A percentile compares a stretch with the other conserved stretches of the same genome.
phyloP scores from a whole-genome alignment of 2,329 filamentous ascomycete species.

The Aspergillus sp. region DNA sequence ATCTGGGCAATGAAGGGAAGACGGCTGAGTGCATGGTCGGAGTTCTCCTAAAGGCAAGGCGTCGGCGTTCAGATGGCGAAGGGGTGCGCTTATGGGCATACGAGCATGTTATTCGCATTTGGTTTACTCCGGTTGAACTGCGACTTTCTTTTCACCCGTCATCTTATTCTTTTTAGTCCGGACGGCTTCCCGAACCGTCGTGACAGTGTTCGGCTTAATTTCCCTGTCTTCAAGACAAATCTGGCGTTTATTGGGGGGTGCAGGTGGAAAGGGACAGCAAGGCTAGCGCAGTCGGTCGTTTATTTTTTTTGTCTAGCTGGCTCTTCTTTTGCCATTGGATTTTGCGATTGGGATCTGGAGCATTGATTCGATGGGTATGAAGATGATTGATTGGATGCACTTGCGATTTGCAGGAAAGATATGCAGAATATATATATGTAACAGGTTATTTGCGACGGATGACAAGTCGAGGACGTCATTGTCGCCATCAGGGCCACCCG shows the following conservation, averaged over 20 bases:
- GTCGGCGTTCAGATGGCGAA: slow-evolving; percentile 12
- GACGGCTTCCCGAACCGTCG: too few relatives aligned
- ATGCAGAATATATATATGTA: slow-evolving; percentile 1
- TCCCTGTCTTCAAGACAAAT: slow-evolving; percentile 10
- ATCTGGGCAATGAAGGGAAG: slow-evolving; percentile 10
- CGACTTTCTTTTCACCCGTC: too few relatives aligned
- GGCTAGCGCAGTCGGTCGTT: background rate
- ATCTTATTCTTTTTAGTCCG: too few relatives aligned
- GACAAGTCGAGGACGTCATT: slow-evolving; percentile 5
- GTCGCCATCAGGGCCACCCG: too few relatives aligned
- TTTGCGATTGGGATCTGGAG: background rate
- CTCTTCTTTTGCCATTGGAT: background rate
- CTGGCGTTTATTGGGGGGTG: slow-evolving; percentile 12
- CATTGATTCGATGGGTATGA: background rate
- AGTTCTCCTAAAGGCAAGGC: slow-evolving; percentile 6
- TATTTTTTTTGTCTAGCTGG: background rate
- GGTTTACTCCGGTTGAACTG: background rate
- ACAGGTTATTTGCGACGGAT: slow-evolving; percentile 1
- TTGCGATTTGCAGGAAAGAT: background rate
- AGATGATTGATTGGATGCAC: background rate
- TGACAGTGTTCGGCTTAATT: background rate
- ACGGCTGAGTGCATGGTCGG: slow-evolving; percentile 12
- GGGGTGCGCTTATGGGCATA: slow-evolving; percentile 13
- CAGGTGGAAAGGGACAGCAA: slow-evolving; percentile 4
- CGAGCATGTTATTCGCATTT: slow-evolving; percentile 6